Base-by-base conservation (phyloP, 306 rosid species). In the Inga leiocalycina region DNA sequence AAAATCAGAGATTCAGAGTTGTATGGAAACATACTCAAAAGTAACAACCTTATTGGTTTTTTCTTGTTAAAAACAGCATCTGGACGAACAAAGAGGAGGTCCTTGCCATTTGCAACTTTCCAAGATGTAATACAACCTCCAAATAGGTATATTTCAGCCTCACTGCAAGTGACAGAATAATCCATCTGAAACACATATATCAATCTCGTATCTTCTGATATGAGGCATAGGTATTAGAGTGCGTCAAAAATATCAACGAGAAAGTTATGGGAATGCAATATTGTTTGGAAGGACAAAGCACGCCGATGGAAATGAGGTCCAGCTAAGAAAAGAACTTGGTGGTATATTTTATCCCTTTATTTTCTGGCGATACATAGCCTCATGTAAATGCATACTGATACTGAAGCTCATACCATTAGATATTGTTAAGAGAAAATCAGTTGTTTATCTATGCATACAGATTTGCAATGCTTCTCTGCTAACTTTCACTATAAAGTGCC, bases 71-170 rank as follows among this genome's bases (percentile, higher is more conserved):
- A 96, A 74, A 96, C 93, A 57, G 94, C 99, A 64, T 96, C 99
- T 20, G 99, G 99, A 45, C 99, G 91, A 77, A 96, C 97, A 51
- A 96, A 96, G 14, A 96, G 96, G 17, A 96, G 92, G 88, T 96
- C 97, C 81, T 90, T 96, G 57, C 93, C 97, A 80, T 35, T 87
- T 5, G 97, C 89, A 54, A 90, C 82, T 71, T 89, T 93, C 99
- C 99, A 96, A 64, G 99, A 96, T 41, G 99, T 90, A 83, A 96
- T 39, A 77, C 93, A 89, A 12, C 97, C 98, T 79, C 99, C 99
- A 71, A 81, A 96, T 13, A 96, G 81, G 61, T 96, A 96, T 44
- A 92, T 82, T 82, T 96, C 99, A 67, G 92, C 98, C 80, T 93
- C 97, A 84, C 99, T 95, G 91, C 85, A 80, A 85, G 59, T 44